Percentiles rank a stretch among this genome's conserved stretches.
These are phyloP conservation scores for Fusarium nematophilum DNA, from an alignment of 2,329 filamentous ascomycete genomes.

Conservation along the genomic window DNA sequence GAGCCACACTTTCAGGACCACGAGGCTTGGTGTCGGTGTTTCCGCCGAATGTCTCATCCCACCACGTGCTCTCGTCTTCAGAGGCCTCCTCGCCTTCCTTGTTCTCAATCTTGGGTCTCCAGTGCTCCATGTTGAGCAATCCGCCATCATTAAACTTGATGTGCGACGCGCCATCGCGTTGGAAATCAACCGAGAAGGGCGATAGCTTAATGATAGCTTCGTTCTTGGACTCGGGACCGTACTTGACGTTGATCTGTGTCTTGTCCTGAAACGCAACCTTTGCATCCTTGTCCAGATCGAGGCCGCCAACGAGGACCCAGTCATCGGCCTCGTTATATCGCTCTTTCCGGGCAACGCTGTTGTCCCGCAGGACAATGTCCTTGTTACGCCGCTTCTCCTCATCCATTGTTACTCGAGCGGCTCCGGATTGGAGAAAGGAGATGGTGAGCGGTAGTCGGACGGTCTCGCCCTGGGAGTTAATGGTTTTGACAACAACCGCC, in stretches of 20 bases:
- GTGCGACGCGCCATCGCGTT: slow-evolving; percentile 82
- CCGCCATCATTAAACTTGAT: slow-evolving; percentile 92
- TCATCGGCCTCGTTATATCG: slow-evolving; percentile 92
- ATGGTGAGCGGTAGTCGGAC: slow-evolving; percentile 85
- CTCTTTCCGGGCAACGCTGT: slow-evolving; percentile 87
- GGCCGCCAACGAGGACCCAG: slow-evolving; percentile 86
- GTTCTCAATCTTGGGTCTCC: slow-evolving; percentile 85
- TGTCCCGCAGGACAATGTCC: slow-evolving; percentile 87
- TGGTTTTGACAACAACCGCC: slow-evolving; percentile 83
- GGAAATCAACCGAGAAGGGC: slow-evolving; percentile 89
- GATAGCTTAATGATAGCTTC: slow-evolving; percentile 86
- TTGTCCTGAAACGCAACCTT: slow-evolving; percentile 74
- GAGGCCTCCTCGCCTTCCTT: slow-evolving; percentile 65
- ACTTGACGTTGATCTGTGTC: slow-evolving; percentile 78
- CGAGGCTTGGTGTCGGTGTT: slow-evolving; percentile 96
- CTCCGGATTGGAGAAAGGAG: slow-evolving; percentile 90
- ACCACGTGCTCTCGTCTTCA: slow-evolving; percentile 92
- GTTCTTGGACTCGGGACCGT: slow-evolving; percentile 80
- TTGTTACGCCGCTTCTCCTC: slow-evolving; percentile 91
- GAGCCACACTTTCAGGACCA: slow-evolving; percentile 88
- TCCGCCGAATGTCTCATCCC: slow-evolving; percentile 96
- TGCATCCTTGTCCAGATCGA: slow-evolving; percentile 77
- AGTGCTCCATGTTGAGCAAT: slow-evolving; percentile 93
- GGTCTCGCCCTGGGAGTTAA: slow-evolving; percentile 71
- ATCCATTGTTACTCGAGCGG: slow-evolving; percentile 87